phyloP scores from a whole-genome alignment of 2,329 filamentous ascomycete genomes.

The Alternaria atra region DNA sequence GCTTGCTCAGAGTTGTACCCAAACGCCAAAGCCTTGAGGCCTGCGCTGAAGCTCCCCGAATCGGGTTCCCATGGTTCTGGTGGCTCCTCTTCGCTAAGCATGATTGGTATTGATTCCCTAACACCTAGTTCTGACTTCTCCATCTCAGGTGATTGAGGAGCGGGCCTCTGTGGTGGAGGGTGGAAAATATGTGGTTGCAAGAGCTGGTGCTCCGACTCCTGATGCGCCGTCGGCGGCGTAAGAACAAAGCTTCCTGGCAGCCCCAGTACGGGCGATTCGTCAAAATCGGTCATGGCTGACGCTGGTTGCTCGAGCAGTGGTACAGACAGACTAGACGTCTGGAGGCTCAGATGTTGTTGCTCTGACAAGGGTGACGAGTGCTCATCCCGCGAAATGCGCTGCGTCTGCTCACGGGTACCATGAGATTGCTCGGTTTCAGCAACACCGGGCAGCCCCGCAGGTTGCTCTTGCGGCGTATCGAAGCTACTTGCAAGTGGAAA shows the following conservation, averaged over 20 bases:
- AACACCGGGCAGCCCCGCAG: constrained; percentile 4
- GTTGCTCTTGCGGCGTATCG: constrained; percentile 21
- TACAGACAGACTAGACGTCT: constrained; percentile 37
- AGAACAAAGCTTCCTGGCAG: constrained; percentile 69
- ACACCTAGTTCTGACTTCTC: constrained; percentile 60
- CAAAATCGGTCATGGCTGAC: constrained; percentile 55
- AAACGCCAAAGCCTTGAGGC: constrained; percentile 21
- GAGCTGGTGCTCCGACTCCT: constrained; percentile 32
- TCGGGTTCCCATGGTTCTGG: constrained; percentile 20
- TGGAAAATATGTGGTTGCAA: constrained; percentile 43
- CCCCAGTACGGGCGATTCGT: constrained; percentile 73
- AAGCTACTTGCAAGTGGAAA: constrained; percentile 28
- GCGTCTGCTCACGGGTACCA: constrained; percentile 11
- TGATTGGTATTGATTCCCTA: constrained; percentile 65
- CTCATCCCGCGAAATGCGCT: constrained; percentile 17
- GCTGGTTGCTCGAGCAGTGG: constrained; percentile 41
- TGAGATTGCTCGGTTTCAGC: constrained; percentile 11
- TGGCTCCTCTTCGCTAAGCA: constrained; percentile 56
- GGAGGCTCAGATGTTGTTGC: constrained; percentile 37
- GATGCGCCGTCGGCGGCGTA: constrained; percentile 38
- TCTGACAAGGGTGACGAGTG: constrained; percentile 13
- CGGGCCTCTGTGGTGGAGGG: constrained; percentile 19
- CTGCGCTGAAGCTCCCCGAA: constrained; percentile 21
- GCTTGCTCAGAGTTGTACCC: constrained; percentile 24
- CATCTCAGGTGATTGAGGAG: constrained; percentile 24